These are phyloP conservation scores for Elongisporangium anandrum DNA, from an alignment of 352 stramenopile species.

Conservation along the genomic window DNA sequence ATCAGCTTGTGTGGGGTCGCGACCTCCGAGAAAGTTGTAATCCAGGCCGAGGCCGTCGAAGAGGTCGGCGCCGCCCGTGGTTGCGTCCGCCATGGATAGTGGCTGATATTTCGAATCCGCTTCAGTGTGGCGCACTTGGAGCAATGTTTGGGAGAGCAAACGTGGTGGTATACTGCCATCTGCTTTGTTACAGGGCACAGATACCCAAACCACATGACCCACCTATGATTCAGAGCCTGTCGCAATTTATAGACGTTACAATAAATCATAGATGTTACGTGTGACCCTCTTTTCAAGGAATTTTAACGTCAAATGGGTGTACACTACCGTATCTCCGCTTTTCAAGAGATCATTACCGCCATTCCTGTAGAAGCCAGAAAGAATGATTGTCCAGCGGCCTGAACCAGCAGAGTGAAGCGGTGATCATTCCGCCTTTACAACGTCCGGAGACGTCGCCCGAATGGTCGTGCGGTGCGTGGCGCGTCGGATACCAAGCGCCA, in stretches of 20 bases:
- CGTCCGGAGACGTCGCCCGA: background rate
- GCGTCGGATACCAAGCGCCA: background rate
- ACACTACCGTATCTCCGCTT: background rate
- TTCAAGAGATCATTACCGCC: background rate
- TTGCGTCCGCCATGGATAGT: conserved; percentile 32
- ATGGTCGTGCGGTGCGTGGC: background rate
- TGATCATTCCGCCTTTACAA: background rate
- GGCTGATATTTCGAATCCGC: background rate
- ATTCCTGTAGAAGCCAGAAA: background rate
- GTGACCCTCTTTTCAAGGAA: background rate
- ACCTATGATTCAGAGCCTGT: background rate
- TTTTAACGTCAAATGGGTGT: background rate
- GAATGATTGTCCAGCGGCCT: background rate
- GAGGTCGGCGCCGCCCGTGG: conserved; percentile 17
- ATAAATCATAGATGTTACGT: background rate
- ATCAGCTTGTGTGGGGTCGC: conserved; percentile 2
- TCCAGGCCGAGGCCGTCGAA: conserved; percentile 48
- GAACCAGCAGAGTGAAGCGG: background rate
- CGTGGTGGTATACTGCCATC: background rate
- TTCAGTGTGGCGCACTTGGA: background rate
- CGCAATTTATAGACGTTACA: background rate
- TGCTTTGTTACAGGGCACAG: background rate
- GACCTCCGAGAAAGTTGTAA: conserved; percentile 37
- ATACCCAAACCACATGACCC: background rate
- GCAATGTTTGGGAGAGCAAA: background rate